Conservation (phyloP, 2,329 filamentous ascomycete species). For the Sporothrix brasiliensis region DNA sequence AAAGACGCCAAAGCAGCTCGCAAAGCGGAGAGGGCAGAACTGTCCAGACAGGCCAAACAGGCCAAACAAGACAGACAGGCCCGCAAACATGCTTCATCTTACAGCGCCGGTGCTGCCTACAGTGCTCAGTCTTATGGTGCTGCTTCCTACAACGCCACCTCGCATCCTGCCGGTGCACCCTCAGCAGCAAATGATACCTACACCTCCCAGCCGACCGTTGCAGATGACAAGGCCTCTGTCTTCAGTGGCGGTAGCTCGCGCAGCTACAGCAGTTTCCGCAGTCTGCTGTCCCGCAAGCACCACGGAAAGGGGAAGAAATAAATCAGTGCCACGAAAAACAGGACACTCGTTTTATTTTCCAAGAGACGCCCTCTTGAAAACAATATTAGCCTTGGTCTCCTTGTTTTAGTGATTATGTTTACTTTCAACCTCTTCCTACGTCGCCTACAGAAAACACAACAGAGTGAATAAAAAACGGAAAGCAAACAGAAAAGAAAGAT, state of each 20-base stretch:
- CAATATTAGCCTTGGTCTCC: not conserved
- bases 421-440: not conserved
- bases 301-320: not conserved
- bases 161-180: not conserved
- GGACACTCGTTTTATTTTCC: not conserved
- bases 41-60: not conserved
- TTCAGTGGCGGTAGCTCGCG: constrained; percentile 37
- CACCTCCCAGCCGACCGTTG: not conserved
- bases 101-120: not conserved
- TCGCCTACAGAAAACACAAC: not conserved
- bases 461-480: too few species aligned
- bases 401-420: not conserved
- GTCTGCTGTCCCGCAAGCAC: constrained; percentile 25
- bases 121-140: not conserved
- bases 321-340: too few species aligned
- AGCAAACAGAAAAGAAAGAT: not conserved
- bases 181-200: not conserved
- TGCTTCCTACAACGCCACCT: not conserved
- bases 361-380: not conserved
- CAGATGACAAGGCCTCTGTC: constrained; percentile 38
- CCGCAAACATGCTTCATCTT: constrained; percentile 26
- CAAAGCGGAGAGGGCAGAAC: constrained; percentile 25
- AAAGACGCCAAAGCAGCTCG: constrained; percentile 18
- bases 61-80: constrained; percentile 20
- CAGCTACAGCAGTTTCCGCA: constrained; percentile 34